Base-by-base conservation (phyloP, 805 yeast species). In the Zygotorulaspora danielsina region DNA sequence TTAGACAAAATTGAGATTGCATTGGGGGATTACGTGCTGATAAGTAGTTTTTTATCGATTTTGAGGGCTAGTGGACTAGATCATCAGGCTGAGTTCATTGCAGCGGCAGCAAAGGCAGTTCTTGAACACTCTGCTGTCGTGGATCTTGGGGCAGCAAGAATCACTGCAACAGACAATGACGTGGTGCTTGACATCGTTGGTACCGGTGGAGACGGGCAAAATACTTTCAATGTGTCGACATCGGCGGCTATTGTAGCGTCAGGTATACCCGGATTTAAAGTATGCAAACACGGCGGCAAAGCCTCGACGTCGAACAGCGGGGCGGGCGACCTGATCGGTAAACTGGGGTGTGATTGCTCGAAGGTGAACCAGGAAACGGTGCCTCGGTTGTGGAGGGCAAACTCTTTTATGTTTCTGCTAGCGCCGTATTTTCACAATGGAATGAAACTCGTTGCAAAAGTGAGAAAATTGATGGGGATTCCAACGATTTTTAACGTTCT, bases 181-280 rank as follows among this genome's bases (percentile, higher is more conserved):
- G 36, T 44, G 12, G 46, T 52, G 7, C 42, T 59, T 18, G 99
- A 93, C 61, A 85, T 93, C 20, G 99, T 93, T 5, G 99, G 99
- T 1, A 93, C 99, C 0, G 99, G 99, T 19, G 99, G 99, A 11
- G 99, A 93, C 59, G 96, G 96, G 2, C 96, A 93, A 57, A 83
- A 93, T 59, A 93, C 99, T 0, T 93, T 93, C 67, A 93, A 93
- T 53, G 98, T 93, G 2, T 83, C 95, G 11, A 93, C 98, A 0
- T 85, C 97, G 2, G 72, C 96, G 1, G 97, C 97, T 1, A 87
- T 93, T 34, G 88, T 93, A 2, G 93, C 88, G 0, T 86, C 97
- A 0, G 99, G 98, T 6, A 82, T 87, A 70, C 52, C 59, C 4
- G 74, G 76, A 4, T 39, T 90, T 29, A 74, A 76, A 16, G 81